Conservation (phyloP, 805 yeast genomes). For the Hermanozyma aechmeae region DNA sequence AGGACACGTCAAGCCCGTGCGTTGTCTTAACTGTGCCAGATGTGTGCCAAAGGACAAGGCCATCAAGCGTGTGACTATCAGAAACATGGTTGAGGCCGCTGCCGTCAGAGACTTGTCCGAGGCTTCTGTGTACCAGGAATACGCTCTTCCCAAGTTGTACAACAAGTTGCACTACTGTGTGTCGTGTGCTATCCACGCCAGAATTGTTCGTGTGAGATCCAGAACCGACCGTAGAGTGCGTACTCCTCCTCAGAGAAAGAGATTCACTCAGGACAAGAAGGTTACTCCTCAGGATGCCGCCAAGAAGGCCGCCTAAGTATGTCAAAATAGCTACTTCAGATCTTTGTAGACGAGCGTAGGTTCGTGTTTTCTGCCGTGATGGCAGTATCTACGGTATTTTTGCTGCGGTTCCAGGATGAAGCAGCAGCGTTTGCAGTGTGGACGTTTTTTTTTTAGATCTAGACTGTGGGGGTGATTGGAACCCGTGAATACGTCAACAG, state of each 20-base stretch:
- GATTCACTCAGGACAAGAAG: constrained; percentile 94
- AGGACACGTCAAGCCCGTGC: constrained; percentile 99
- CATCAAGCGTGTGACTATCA: constrained; percentile 99
- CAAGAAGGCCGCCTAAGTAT: constrained; percentile 75
- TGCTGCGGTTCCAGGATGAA: no score
- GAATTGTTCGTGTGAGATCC: constrained; percentile 99
- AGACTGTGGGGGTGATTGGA: no score
- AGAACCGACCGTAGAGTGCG: constrained; percentile 98
- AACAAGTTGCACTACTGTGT: constrained; percentile 99
- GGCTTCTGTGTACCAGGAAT: constrained; percentile 98
- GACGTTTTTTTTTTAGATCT: no score
- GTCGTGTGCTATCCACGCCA: constrained; percentile 99
- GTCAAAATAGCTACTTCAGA: no score
- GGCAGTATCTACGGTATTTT: no score
- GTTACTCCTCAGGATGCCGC: constrained; percentile 98
- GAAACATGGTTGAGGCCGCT: constrained; percentile 99
- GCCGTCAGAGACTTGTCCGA: constrained; percentile 99
- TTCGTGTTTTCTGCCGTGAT: no score
- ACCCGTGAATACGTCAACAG: no score
- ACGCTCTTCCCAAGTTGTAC: constrained; percentile 99
- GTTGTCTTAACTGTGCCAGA: constrained; percentile 99
- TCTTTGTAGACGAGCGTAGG: no score
- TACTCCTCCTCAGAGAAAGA: constrained; percentile 98
- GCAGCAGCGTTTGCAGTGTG: no score
- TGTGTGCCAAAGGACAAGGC: constrained; percentile 99